These are phyloP conservation scores for Rosa hybrid DNA, from an alignment of 331 rosid species.

Conservation along the genomic window DNA sequence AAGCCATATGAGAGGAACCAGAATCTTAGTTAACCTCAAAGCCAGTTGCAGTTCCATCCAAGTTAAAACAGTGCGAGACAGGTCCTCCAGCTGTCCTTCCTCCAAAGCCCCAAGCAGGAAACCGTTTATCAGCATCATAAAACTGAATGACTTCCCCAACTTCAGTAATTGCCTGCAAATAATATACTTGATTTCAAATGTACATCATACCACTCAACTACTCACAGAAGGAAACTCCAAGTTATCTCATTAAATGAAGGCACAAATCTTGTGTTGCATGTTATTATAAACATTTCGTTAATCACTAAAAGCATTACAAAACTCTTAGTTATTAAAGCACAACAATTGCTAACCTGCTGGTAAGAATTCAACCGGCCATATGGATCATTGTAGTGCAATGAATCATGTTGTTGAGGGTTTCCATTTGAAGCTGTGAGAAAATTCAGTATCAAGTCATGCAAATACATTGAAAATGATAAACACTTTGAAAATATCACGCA, in stretches of 20 bases:
- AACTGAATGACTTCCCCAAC: slow-evolving; percentile 90
- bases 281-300: background rate
- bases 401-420: slow-evolving; percentile 53
- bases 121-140: slow-evolving; percentile 66
- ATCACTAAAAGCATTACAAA: background rate
- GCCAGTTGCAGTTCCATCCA: slow-evolving; percentile 49
- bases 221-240: background rate
- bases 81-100: slow-evolving; percentile 46
- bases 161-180: slow-evolving; percentile 69
- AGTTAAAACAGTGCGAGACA: slow-evolving; percentile 79
- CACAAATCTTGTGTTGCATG: background rate
- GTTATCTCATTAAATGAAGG: background rate
- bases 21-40: slow-evolving; percentile 53
- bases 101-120: slow-evolving; percentile 97
- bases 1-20: background rate
- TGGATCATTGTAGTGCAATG: slow-evolving; percentile 66
- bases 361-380: slow-evolving; percentile 69
- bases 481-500: background rate
- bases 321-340: background rate
- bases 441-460: slow-evolving; percentile 17
- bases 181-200: background rate
- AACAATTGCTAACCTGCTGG: slow-evolving; percentile 55
- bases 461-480: background rate
- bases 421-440: slow-evolving; percentile 81
- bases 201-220: background rate